A percentile compares a stretch with the other conserved stretches of the same genome.
Evolutionary conservation across 805 yeast species (phyloP).

Genomic region (Metschnikowia shivogae): DNA sequence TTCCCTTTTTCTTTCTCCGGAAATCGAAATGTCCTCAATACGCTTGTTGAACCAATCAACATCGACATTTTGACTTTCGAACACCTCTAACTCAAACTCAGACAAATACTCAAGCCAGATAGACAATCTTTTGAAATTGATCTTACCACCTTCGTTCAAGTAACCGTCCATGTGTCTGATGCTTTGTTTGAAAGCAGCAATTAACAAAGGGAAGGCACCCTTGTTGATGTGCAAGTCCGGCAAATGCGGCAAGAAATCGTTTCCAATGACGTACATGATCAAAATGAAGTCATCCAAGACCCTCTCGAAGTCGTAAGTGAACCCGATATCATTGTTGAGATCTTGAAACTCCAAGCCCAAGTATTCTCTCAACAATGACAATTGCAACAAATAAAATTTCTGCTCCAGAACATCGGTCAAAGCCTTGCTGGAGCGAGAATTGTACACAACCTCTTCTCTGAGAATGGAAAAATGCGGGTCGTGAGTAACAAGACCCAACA

Average conservation of each 20-base stretch:
- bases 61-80: conserved; percentile 80
- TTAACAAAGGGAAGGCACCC: conserved; percentile 92
- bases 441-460: conserved; percentile 94
- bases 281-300: conserved; percentile 88
- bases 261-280: conserved; percentile 92
- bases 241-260: conserved; percentile 94
- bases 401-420: conserved; percentile 63
- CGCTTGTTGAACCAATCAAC: conserved; percentile 89
- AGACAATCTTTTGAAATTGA: conserved; percentile 68
- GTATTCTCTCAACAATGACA: conserved; percentile 87
- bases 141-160: conserved; percentile 75
- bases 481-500: conserved; percentile 86
- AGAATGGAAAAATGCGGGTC: conserved; percentile 93
- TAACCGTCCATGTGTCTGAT: conserved; percentile 76
- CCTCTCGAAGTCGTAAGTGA: conserved; percentile 80
- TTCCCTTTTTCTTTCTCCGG: conserved; percentile 66
- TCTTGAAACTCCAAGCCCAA: conserved; percentile 79
- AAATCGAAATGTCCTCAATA: conserved; percentile 69
- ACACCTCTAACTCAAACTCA: conserved; percentile 77
- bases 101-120: conserved; percentile 74
- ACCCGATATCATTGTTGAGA: conserved; percentile 57
- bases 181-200: conserved; percentile 83
- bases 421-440: conserved; percentile 41
- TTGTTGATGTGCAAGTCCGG: conserved; percentile 92
- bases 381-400: conserved; percentile 76